Percentiles rank a stretch among this genome's conserved stretches.
Evolutionary conservation across 2,329 filamentous ascomycete genomes (phyloP).

Genomic region (Sporothrix protearum): DNA sequence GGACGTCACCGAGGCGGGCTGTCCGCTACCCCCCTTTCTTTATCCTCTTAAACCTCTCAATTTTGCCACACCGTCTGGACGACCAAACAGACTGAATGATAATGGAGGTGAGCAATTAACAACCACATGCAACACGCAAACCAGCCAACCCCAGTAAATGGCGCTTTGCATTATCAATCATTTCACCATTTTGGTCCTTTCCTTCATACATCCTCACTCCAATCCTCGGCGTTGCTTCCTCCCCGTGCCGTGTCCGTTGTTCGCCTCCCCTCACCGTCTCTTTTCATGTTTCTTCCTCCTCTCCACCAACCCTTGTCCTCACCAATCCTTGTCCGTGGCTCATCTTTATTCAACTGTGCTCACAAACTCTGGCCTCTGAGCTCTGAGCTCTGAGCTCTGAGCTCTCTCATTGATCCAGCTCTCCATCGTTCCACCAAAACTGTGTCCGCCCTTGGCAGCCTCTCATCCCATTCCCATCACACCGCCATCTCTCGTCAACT

Average conservation of each 20-base stretch:
- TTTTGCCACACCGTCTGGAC: neutral
- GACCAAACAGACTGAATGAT: neutral
- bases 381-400: neutral
- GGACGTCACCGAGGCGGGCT: constrained; percentile 7
- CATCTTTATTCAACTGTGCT: neutral
- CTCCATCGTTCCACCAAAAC: neutral
- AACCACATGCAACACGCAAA: neutral
- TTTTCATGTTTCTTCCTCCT: neutral
- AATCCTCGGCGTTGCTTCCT: neutral
- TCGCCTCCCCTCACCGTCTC: neutral
- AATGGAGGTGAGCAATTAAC: constrained; percentile 21
- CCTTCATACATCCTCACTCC: neutral
- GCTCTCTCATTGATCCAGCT: neutral
- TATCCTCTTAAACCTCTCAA: neutral
- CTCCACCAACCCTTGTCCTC: too few species aligned
- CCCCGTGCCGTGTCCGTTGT: neutral
- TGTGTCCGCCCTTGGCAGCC: too few species aligned
- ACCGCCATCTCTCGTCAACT: constrained; percentile 19
- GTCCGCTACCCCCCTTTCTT: neutral
- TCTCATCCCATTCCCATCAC: constrained; percentile 10
- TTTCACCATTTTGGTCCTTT: neutral
- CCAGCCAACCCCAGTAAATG: neutral
- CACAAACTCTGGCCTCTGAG: too few species aligned
- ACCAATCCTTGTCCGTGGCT: neutral
- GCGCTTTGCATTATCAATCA: neutral